Percentiles rank a stretch among this genome's conserved stretches.
These are phyloP conservation scores for Venturia carpophila DNA, from an alignment of 2,329 filamentous ascomycete species.

Conservation along the genomic window DNA sequence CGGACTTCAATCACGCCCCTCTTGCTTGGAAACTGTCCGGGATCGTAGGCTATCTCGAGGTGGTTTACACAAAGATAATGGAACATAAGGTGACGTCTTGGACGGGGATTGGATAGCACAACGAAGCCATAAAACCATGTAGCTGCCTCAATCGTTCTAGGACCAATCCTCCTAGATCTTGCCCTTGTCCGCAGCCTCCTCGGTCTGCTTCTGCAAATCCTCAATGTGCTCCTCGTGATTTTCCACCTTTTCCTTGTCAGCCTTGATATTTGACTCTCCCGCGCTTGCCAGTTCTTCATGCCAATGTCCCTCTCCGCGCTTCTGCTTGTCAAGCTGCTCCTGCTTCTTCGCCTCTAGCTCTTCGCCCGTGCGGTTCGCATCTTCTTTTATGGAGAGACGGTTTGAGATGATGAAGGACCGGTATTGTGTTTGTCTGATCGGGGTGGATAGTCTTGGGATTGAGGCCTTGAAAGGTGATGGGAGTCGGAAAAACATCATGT, in stretches of 20 bases:
- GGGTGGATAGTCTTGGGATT: background rate
- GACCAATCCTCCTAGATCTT: constrained; percentile 14
- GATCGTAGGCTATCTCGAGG: no score
- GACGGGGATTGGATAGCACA: no score
- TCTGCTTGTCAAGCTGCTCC: constrained; percentile 37
- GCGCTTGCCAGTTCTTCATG: constrained; percentile 36
- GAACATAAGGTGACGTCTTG: no score
- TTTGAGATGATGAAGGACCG: constrained; percentile 29
- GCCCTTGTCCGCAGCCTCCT: constrained; percentile 34
- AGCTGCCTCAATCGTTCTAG: no score
- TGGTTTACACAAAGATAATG: no score
- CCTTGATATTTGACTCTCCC: constrained; percentile 36
- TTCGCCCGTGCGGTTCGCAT: constrained; percentile 31
- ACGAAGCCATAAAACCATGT: no score
- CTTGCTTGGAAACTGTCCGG: no score
- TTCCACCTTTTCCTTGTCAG: constrained; percentile 36
- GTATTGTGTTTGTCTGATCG: constrained; percentile 15
- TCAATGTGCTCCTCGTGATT: constrained; percentile 38
- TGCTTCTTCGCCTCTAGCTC: constrained; percentile 38
- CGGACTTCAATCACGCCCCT: no score
- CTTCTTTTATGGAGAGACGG: constrained; percentile 34
- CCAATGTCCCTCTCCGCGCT: constrained; percentile 37
- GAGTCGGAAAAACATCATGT: background rate
- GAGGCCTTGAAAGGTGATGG: background rate
- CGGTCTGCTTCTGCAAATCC: constrained; percentile 39